Evolutionary conservation across 2,329 filamentous ascomycete genomes (phyloP).

Genomic region (Calonectria pauciramosa): DNA sequence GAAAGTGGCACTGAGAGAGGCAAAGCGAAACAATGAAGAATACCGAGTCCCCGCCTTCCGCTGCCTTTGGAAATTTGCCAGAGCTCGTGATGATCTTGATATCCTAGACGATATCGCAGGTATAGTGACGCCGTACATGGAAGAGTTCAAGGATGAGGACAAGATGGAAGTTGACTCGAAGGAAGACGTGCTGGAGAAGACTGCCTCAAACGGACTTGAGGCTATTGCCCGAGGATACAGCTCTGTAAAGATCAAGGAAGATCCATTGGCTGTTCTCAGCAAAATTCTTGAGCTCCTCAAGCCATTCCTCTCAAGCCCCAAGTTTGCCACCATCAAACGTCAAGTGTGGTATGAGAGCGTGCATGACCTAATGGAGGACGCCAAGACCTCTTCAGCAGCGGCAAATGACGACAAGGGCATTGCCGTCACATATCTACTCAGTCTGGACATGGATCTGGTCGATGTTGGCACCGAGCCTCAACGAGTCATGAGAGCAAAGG

Average conservation of each 20-base stretch:
- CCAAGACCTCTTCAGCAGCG: conserved; percentile 40
- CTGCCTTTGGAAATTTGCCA: conserved; percentile 80
- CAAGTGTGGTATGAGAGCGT: conserved; percentile 67
- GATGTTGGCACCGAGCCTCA: conserved; percentile 67
- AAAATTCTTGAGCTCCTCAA: conserved; percentile 57
- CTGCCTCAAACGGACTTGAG: conserved; percentile 65
- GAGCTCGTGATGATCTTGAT: conserved; percentile 76
- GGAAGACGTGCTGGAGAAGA: conserved; percentile 58
- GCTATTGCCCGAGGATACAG: conserved; percentile 65
- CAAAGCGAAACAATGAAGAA: conserved; percentile 88
- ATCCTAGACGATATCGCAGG: conserved; percentile 76
- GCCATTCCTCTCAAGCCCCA: conserved; percentile 55
- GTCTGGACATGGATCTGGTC: conserved; percentile 61
- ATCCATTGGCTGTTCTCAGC: conserved; percentile 54
- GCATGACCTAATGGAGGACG: conserved; percentile 61
- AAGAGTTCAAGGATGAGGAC: conserved; percentile 69
- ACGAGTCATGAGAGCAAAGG: conserved; percentile 62
- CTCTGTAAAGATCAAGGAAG: conserved; percentile 53
- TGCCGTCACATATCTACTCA: conserved; percentile 57
- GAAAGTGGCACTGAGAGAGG: conserved; percentile 87
- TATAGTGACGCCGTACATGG: conserved; percentile 74
- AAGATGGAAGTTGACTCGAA: conserved; percentile 78
- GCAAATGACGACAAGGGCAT: conserved; percentile 38
- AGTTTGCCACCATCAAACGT: conserved; percentile 60
- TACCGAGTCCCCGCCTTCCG: conserved; percentile 84